Base-by-base conservation (phyloP, 2,329 filamentous ascomycete genomes). In the Elsinoe arachidis region DNA sequence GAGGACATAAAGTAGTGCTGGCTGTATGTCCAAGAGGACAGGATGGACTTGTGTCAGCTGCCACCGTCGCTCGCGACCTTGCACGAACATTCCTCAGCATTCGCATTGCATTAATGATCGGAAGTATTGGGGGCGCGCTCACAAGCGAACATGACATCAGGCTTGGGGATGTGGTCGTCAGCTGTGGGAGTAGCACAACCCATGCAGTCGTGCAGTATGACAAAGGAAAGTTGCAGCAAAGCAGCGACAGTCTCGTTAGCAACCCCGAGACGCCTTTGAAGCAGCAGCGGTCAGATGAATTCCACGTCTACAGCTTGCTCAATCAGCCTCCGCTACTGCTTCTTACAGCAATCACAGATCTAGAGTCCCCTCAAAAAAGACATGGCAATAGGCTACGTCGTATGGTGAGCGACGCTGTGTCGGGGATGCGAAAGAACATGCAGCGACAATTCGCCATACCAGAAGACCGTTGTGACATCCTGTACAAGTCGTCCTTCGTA, bases 111-210 rank as follows among this genome's bases (percentile, higher is more conserved):
- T 44, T 65, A 7, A 60, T 65, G 60, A 61, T 65, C 2, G 64
- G 64, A 5, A 65, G 65, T 23, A 63, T 61, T 9, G 64, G 63
- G 9, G 63, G 62, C 5, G 62, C 63, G 5, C 64, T 63, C 1
- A 51, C 46, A 6, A 23, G 15, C 14, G 43, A 59, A n/a, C 19
- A 39, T 7, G 64, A 67, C 15, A 63, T 68, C 4, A 61, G 63
- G 1, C 64, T 68, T 10, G 66, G 66, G 2, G 66, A 68, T 43
- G 55, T 68, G 9, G 62, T 64, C 0, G 62, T 68, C 10, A 66
- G 66, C 55, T 56, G 57, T 19, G 63, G 64, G 1, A 38, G 30
- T 0, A 56, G 55, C 0, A 55, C 30, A 1, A 51, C 15, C 23
- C 62, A 61, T 1, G 66, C 65, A 2, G 64, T 68, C 0, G 56